A percentile compares a stretch with the other conserved stretches of the same genome.
These are phyloP conservation scores for Gynochthodes officinalis DNA, from an alignment of 257 asterid species.

Conservation along the genomic window DNA sequence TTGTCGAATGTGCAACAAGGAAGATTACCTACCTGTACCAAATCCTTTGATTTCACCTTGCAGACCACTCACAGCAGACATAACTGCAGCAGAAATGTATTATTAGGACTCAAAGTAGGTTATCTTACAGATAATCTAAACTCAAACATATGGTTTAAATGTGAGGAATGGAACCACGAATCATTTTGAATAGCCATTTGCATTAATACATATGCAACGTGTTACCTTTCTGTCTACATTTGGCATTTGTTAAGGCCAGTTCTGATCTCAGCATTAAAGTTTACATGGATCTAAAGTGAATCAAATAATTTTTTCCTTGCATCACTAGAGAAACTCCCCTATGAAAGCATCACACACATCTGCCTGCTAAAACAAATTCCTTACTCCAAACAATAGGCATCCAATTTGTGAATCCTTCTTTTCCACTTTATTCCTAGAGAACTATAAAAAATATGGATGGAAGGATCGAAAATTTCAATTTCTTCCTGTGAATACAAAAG, in stretches of 20 bases:
- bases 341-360: background rate
- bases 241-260: background rate
- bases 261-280: background rate
- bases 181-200: background rate
- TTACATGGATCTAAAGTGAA: background rate
- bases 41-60: constrained; percentile 82
- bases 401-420: background rate
- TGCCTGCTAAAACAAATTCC: background rate
- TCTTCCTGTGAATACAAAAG: background rate
- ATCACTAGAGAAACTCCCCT: background rate
- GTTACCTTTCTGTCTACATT: background rate
- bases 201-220: background rate
- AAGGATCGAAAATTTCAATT: background rate
- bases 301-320: background rate
- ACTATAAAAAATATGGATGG: background rate
- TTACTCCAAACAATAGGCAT: background rate
- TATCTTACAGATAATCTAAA: background rate
- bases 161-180: background rate
- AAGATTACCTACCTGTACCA: constrained; percentile 56
- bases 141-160: background rate
- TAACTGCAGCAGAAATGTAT: constrained; percentile 51
- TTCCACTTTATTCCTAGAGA: background rate
- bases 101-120: constrained; percentile 13
- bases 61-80: constrained; percentile 97
- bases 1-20: constrained; percentile 2